Evolutionary conservation across 2,329 filamentous ascomycete genomes (phyloP).

Genomic region (Neocucurbitaria cava): DNA sequence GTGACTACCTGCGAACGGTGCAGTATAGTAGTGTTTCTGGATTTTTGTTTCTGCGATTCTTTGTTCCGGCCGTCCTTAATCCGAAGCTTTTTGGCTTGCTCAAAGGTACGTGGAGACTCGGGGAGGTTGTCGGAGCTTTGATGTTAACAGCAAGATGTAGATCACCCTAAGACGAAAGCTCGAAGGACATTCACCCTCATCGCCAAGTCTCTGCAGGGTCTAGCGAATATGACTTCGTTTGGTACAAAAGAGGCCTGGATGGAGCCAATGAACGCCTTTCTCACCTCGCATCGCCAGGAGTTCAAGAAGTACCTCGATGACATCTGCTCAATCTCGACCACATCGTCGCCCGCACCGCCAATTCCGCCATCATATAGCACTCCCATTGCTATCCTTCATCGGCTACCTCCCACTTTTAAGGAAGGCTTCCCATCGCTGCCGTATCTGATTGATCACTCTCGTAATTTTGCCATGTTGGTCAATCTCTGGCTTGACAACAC

Average conservation of each 20-base stretch:
- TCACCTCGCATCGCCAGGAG: slow-evolving; percentile 75
- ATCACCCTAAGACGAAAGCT: slow-evolving; percentile 82
- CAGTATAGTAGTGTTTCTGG: slow-evolving; percentile 94
- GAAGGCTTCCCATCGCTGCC: slow-evolving; percentile 94
- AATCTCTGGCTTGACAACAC: slow-evolving; percentile 76
- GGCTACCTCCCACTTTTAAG: slow-evolving; percentile 78
- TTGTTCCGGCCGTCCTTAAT: slow-evolving; percentile 94
- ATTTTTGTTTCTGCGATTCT: slow-evolving; percentile 92
- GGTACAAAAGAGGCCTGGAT: slow-evolving; percentile 98
- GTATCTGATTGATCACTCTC: slow-evolving; percentile 87
- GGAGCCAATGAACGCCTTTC: slow-evolving; percentile 95
- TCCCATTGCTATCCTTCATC: slow-evolving; percentile 85
- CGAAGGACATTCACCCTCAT: slow-evolving; percentile 91
- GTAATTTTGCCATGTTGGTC: slow-evolving; percentile 83
- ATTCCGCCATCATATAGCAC: slow-evolving; percentile 89
- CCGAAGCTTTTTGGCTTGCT: slow-evolving; percentile 91
- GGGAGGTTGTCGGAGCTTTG: background rate
- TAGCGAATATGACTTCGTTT: slow-evolving; percentile 90
- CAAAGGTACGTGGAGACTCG: slow-evolving; percentile 59
- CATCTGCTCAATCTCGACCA: slow-evolving; percentile 81
- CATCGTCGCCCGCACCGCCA: slow-evolving; percentile 62
- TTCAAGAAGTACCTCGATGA: slow-evolving; percentile 89
- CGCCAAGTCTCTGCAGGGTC: slow-evolving; percentile 87
- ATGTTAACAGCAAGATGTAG: slow-evolving; percentile 51
- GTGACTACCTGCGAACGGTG: slow-evolving; percentile 87